Evolutionary conservation across 140 eudicot species (phyloP), one percentile per base, ranked within the genome.

Genomic region (Flaveria floridana): DNA sequence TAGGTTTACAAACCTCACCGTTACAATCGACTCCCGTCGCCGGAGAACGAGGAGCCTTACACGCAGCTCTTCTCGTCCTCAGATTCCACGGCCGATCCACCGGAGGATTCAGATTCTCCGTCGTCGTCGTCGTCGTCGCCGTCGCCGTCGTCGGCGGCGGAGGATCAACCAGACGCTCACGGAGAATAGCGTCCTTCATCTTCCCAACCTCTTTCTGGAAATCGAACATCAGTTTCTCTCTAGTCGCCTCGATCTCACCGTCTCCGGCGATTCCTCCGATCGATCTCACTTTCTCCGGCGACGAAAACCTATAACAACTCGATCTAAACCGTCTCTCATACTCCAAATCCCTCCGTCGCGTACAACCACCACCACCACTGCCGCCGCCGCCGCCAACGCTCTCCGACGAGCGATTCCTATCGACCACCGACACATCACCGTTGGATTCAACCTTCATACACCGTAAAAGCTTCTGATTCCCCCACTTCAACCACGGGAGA

Each of bases 201-300:
- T 84, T 84, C 51, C 86, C 89, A 21, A 85, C 92, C 81, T 76
- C 90, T 61, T 85, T 78, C 56, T 83, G 89, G 34, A 92, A 80
- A 84, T 91, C 94, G 65, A 80, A 69, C 86, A 91, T 89, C 76
- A 91, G 83, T 55, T 91, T 89, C 89, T 80, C 86, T 74, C 96
- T 82, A 63, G 86, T 80, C 58, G 93, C 91, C 67, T 81, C 89
- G 70, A 90, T 90, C 74, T 89, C 93, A 3, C 82, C 91, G 23
- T 73, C 90, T 15, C 75, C 80, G 65, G 76, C 23, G 10, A 37
- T 57, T 63, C 71, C 72, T 64, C 8, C 65, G 4, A 72, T 50
- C 65, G 79, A 53, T 63, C 37, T 41, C 14, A 67, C 11, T 83
- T 78, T 56, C 87, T 76, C 76, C 61, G 72, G 72, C 46, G 74